Conservation (phyloP, 192 early-diverging fungal genomes). For the Linnemannia exigua region DNA sequence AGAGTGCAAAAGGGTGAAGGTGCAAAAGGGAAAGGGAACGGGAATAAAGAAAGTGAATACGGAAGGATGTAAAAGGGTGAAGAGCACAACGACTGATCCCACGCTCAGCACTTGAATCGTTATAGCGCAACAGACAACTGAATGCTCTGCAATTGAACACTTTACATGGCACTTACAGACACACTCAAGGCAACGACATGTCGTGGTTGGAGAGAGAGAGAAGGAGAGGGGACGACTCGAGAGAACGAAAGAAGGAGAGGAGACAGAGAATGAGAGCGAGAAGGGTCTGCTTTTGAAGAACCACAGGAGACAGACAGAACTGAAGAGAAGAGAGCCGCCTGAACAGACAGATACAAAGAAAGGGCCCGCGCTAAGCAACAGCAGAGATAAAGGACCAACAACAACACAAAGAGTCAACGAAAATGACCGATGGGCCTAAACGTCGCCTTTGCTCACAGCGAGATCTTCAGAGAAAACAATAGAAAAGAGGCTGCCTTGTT, state of each 20-base stretch:
- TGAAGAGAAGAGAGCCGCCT: too few relatives aligned
- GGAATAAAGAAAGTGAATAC: not conserved
- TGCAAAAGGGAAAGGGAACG: not conserved
- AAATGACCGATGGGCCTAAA: not conserved
- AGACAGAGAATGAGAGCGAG: not conserved
- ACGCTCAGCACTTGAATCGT: not conserved
- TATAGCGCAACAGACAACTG: not conserved
- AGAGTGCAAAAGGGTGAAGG: too few relatives aligned
- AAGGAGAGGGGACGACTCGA: too few relatives aligned
- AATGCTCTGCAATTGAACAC: not conserved
- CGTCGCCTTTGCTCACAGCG: not conserved
- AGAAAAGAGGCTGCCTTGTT: not conserved
- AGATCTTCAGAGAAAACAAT: conserved; percentile 1
- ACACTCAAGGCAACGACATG: not conserved
- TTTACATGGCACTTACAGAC: not conserved
- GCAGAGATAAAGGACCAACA: not conserved
- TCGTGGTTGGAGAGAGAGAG: not conserved
- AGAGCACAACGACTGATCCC: not conserved
- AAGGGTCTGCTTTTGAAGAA: not conserved
- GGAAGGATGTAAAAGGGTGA: not conserved
- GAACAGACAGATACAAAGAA: not conserved
- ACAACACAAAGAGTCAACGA: not conserved
- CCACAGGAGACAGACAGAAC: not conserved
- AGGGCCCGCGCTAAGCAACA: not conserved
- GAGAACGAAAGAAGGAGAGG: conserved; percentile 8